Conservation (phyloP, 2,329 filamentous ascomycete genomes). For the Arthroderma sp. region DNA sequence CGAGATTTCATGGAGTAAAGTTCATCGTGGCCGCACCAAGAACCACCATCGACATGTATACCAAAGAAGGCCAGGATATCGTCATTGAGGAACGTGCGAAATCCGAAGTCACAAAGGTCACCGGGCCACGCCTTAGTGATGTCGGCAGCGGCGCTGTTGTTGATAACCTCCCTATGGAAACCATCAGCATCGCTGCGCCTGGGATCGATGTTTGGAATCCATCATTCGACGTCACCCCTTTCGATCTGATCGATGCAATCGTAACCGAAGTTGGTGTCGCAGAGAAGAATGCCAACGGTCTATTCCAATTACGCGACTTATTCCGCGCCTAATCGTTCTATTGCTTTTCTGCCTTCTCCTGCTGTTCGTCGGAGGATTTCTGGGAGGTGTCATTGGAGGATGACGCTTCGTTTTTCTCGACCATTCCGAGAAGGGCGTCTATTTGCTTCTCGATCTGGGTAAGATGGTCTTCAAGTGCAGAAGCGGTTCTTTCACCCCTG, state of each 20-base stretch:
- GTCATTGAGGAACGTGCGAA: conserved; percentile 76
- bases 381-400: background rate
- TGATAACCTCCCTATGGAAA: conserved; percentile 38
- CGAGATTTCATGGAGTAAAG: conserved; percentile 74
- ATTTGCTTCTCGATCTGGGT: conserved; percentile 43
- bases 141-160: conserved; percentile 43
- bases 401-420: conserved; percentile 6
- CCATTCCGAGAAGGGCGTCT: conserved; percentile 18
- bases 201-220: conserved; percentile 90
- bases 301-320: conserved; percentile 44
- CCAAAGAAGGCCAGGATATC: conserved; percentile 63
- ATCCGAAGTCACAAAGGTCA: conserved; percentile 73
- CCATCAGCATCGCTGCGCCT: conserved; percentile 64
- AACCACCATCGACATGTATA: conserved; percentile 81
- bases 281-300: conserved; percentile 57
- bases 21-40: conserved; percentile 92
- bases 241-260: conserved; percentile 77
- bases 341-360: conserved; percentile 1
- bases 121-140: conserved; percentile 51
- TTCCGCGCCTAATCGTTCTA: conserved; percentile 1
- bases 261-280: conserved; percentile 86
- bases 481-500: conserved; percentile 43
- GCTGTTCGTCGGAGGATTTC: conserved; percentile 1
- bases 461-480: conserved; percentile 42
- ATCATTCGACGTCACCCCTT: conserved; percentile 88